Evolutionary conservation across 768 basidiomycete species (phyloP), one percentile per base, ranked within the genome.

Genomic region (Lactifluus volemus): DNA sequence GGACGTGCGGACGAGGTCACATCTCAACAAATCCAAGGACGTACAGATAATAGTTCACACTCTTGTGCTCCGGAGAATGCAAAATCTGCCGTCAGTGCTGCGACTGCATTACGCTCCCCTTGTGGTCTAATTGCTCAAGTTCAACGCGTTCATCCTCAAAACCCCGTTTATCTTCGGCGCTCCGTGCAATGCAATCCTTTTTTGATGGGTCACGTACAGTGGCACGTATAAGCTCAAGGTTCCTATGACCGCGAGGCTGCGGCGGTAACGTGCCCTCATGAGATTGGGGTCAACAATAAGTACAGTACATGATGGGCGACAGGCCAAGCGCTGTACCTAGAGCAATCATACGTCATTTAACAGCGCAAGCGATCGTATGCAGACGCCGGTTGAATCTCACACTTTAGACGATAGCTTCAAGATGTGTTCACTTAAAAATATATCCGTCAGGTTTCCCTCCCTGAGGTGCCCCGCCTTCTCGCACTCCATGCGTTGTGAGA

Each of bases 61-160:
- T 84, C 68, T 78, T 80, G 45, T 74, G 66, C 61, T 84, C 81
- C 0, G 82, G 81, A 0, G 80, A 78, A 67, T 85, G 82, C 19
- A 77, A 68, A 73, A 83, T 17, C 59, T 59, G 64, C 83, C 85
- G 2, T 63, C 58, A 8, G 19, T 53, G 0, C 81, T 79, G 3
- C 74, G 71, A 66, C 83, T 84, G 0, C 79, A 76, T 73, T 3
- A 77, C 76, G 52, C 81, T 83, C 4, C 82, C 83, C 1, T 66
- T 6, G 32, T 34, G 4, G 6, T 71, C 61, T 74, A 82, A 64
- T 84, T 83, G 53, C 79, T 81, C 11, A 80, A 80, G 67, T 83
- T 83, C 2, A 25, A 25, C 25, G 25, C 25, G 25, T 25, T 25
- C 2, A 25, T 2, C 25, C 25, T 25, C 25, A 25, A 25, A 25